Conservation (phyloP, 106 monocot species). For the Dactylorhiza incarnata region DNA sequence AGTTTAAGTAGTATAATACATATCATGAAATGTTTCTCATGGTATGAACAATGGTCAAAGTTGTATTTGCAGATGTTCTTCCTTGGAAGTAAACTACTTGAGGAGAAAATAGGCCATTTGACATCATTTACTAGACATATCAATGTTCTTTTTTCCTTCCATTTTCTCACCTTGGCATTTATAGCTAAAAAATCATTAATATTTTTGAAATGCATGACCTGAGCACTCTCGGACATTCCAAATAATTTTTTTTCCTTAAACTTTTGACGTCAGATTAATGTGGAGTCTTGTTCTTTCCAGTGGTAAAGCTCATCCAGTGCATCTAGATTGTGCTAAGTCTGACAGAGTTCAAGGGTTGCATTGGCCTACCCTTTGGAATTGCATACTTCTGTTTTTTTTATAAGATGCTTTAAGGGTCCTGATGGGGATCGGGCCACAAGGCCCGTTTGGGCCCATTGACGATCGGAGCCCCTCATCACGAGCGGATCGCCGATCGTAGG, state of each 20-base stretch:
- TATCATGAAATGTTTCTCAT: not conserved
- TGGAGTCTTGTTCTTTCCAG: not conserved
- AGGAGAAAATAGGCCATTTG: not conserved
- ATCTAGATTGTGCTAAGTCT: not conserved
- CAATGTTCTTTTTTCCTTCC: not conserved
- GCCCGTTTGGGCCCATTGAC: too few relatives aligned
- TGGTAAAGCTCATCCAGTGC: slow-evolving; percentile 1
- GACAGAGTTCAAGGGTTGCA: too few relatives aligned
- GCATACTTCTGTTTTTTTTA: too few relatives aligned
- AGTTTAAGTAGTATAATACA: not conserved
- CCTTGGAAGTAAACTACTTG: not conserved
- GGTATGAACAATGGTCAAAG: not conserved
- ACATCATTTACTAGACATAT: not conserved
- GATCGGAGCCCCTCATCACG: too few relatives aligned
- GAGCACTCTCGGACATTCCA: not conserved
- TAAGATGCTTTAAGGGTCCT: too few relatives aligned
- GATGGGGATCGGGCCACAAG: too few relatives aligned
- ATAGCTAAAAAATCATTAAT: not conserved
- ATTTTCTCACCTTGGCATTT: not conserved
- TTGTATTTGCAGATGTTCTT: not conserved
- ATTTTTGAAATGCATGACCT: not conserved
- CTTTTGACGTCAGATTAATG: not conserved
- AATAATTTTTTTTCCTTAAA: not conserved
- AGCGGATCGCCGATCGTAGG: too few relatives aligned
- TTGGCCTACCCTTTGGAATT: too few relatives aligned